Conservation (phyloP, 2,329 filamentous ascomycete genomes). For the Exophiala sp. region DNA sequence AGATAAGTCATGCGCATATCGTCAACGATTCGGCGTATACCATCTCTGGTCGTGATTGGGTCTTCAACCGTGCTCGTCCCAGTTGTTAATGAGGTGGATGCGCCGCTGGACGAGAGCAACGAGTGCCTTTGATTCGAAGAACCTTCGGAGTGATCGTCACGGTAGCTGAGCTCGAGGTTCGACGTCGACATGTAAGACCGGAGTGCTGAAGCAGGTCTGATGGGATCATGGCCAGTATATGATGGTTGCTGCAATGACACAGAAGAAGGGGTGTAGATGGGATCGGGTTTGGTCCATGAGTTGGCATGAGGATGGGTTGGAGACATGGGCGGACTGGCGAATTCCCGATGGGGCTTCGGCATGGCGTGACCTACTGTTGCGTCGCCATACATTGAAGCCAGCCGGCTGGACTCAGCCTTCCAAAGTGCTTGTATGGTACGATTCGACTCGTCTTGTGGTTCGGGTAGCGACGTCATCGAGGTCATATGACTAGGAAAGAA, state of each 20-base stretch:
- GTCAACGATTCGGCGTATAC: conserved; percentile 28
- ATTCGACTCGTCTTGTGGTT: conserved; percentile 21
- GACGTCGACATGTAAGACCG: conserved; percentile 7
- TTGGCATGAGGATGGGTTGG: background rate
- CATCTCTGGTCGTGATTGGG: conserved; percentile 21
- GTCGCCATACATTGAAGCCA: conserved; percentile 26
- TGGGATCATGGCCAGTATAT: background rate
- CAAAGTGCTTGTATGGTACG: conserved; percentile 27
- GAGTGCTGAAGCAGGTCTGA: background rate
- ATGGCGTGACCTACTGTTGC: conserved; percentile 14
- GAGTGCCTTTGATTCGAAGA: conserved; percentile 24
- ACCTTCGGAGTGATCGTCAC: conserved; percentile 22
- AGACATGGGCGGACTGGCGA: background rate
- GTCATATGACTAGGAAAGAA: conserved; percentile 12
- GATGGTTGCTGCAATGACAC: conserved; percentile 5
- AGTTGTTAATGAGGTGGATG: conserved; percentile 23
- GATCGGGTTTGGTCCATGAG: background rate
- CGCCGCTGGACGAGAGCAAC: conserved; percentile 22
- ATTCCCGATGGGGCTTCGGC: conserved; percentile 5
- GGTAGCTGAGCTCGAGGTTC: conserved; percentile 14
- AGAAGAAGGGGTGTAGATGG: conserved; percentile 10
- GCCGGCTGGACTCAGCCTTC: conserved; percentile 27
- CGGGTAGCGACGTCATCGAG: conserved; percentile 19
- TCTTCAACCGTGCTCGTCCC: conserved; percentile 26
- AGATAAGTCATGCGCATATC: conserved; percentile 29